Percentiles rank a stretch among this genome's conserved stretches.
phyloP scores from a whole-genome alignment of 371 early-diverging fungal genomes.

The Actinomucor elegans region DNA sequence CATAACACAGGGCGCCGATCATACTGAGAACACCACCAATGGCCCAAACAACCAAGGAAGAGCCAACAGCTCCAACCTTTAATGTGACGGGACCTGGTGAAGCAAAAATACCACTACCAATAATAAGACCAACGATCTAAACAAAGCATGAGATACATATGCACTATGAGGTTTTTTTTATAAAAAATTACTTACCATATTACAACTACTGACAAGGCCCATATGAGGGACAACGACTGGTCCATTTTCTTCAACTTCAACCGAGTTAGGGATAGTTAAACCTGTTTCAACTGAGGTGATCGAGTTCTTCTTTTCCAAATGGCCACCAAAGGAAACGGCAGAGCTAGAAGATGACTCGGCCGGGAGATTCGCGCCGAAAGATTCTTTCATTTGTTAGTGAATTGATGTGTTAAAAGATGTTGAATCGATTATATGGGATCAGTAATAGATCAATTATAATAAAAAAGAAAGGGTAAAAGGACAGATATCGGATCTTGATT shows the following conservation, averaged over 20 bases:
- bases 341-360: conserved; percentile 4
- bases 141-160: neutral
- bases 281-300: conserved; percentile 26
- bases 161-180: neutral
- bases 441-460: no score
- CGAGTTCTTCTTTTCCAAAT: conserved; percentile 15
- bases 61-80: conserved; percentile 47
- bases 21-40: conserved; percentile 54
- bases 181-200: conserved; percentile 25
- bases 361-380: no score
- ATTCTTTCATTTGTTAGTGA: no score
- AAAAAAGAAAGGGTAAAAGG: no score
- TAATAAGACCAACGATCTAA: conserved; percentile 55
- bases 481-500: no score
- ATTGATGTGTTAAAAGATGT: no score
- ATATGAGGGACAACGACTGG: conserved; percentile 28
- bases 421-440: no score
- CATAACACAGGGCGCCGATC: conserved; percentile 60
- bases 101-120: conserved; percentile 67
- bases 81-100: conserved; percentile 57
- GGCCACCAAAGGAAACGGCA: conserved; percentile 5
- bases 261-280: neutral
- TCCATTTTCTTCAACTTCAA: neutral
- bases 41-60: conserved; percentile 54
- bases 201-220: conserved; percentile 36